These are phyloP conservation scores for Erythrobasidium yunnanense DNA, from an alignment of 768 basidiomycete species.

Conservation along the genomic window DNA sequence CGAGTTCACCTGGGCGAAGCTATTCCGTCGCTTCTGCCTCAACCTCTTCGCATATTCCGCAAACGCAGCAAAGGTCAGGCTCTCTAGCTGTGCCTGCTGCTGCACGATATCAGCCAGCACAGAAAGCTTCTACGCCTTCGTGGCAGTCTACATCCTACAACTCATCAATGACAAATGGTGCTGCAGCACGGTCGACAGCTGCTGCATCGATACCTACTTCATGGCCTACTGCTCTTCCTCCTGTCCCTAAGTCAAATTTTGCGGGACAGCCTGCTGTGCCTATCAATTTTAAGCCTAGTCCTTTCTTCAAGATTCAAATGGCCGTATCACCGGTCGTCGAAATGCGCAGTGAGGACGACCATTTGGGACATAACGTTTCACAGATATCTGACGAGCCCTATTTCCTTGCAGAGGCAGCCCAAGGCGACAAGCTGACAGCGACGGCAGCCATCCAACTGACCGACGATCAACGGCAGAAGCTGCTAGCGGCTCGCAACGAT, in stretches of 20 bases:
- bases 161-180: no score
- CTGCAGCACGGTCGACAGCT: no score
- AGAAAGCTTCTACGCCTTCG: neutral
- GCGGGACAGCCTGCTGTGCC: constrained; percentile 14
- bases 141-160: no score
- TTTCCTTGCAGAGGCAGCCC: constrained; percentile 52
- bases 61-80: no score
- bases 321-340: constrained; percentile 8
- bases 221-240: neutral
- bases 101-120: neutral
- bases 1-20: neutral
- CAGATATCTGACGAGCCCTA: constrained; percentile 46
- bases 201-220: neutral
- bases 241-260: neutral
- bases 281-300: constrained; percentile 34
- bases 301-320: constrained; percentile 35
- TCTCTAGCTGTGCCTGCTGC: neutral
- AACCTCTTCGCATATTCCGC: no score
- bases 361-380: neutral
- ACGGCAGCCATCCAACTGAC: constrained; percentile 55
- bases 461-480: constrained; percentile 54
- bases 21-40: neutral
- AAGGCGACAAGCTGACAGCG: constrained; percentile 61
- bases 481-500: constrained; percentile 45
- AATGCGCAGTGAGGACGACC: neutral